Conservation (phyloP, 768 basidiomycete species). For the Cantharellus anzutake region DNA sequence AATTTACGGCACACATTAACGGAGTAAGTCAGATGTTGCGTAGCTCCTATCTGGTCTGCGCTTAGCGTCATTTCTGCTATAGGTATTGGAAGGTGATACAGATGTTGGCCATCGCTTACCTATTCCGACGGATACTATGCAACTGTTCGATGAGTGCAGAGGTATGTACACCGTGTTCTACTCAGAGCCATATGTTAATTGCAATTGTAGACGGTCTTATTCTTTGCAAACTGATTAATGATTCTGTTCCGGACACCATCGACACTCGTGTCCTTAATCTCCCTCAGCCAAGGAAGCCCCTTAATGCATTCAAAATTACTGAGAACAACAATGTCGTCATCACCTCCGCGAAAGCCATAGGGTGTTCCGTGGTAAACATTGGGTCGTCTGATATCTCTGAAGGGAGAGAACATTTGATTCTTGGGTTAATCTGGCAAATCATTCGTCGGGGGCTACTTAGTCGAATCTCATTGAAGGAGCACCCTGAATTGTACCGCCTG, state of each 20-base stretch:
- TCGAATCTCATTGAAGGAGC: slow-evolving; percentile 95
- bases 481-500: slow-evolving; percentile 89
- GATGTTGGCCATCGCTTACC: slow-evolving; percentile 72
- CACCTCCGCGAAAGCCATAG: slow-evolving; percentile 92
- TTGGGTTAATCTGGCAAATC: slow-evolving; percentile 97
- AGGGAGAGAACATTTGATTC: slow-evolving; percentile 87
- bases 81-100: slow-evolving; percentile 83
- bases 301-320: slow-evolving; percentile 98
- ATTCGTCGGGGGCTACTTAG: slow-evolving; percentile 83
- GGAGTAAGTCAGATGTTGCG: slow-evolving; percentile 31
- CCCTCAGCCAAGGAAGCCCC: slow-evolving; percentile 52
- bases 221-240: slow-evolving; percentile 96
- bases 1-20: slow-evolving; percentile 99
- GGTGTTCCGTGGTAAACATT: slow-evolving; percentile 97
- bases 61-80: slow-evolving; percentile 1
- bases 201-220: slow-evolving; percentile 58
- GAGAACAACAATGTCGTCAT: slow-evolving; percentile 99
- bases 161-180: slow-evolving; percentile 15
- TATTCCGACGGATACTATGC: slow-evolving; percentile 93
- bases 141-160: slow-evolving; percentile 90
- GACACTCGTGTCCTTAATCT: slow-evolving; percentile 97
- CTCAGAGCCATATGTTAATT: background rate
- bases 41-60: background rate
- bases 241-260: slow-evolving; percentile 98
- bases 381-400: slow-evolving; percentile 85